A percentile compares a stretch with the other conserved stretches of the same genome.
Conservation (phyloP, 1,284 basidiomycete genomes). For the Marasmius tenuissimus region DNA sequence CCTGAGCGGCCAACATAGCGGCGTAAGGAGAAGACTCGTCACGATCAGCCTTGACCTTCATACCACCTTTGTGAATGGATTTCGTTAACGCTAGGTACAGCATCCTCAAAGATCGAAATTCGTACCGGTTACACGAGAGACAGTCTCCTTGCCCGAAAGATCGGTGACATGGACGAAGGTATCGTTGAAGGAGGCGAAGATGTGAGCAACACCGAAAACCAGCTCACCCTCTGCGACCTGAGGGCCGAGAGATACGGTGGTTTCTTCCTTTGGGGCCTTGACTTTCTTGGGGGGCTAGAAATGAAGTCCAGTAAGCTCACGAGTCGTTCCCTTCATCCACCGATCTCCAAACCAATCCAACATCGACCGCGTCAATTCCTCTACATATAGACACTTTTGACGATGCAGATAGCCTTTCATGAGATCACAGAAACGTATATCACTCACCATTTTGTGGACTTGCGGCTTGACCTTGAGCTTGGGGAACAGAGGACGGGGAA, state of each 20-base stretch:
- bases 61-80: slow-evolving; percentile 65
- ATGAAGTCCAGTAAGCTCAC: background rate
- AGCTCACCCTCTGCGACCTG: slow-evolving; percentile 94
- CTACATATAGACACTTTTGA: too few relatives aligned
- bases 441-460: slow-evolving; percentile 25
- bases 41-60: slow-evolving; percentile 99
- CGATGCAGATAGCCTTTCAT: too few relatives aligned
- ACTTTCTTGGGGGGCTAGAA: slow-evolving; percentile 76
- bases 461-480: background rate
- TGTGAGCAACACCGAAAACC: slow-evolving; percentile 95
- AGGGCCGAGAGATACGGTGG: slow-evolving; percentile 87
- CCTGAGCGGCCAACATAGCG: slow-evolving; percentile 99
- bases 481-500: background rate
- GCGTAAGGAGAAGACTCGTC: slow-evolving; percentile 99
- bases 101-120: slow-evolving; percentile 32
- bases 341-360: background rate
- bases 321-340: background rate
- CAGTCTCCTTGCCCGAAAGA: slow-evolving; percentile 98
- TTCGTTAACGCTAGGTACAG: slow-evolving; percentile 2
- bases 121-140: slow-evolving; percentile 96
- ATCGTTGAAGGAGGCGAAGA: slow-evolving; percentile 98
- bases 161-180: slow-evolving; percentile 99
- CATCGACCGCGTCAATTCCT: background rate
- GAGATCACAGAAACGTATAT: too few relatives aligned
- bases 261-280: slow-evolving; percentile 78